Evolutionary conservation across 2,329 filamentous ascomycete genomes (phyloP).

Genomic region (Diaporthe longicolla): DNA sequence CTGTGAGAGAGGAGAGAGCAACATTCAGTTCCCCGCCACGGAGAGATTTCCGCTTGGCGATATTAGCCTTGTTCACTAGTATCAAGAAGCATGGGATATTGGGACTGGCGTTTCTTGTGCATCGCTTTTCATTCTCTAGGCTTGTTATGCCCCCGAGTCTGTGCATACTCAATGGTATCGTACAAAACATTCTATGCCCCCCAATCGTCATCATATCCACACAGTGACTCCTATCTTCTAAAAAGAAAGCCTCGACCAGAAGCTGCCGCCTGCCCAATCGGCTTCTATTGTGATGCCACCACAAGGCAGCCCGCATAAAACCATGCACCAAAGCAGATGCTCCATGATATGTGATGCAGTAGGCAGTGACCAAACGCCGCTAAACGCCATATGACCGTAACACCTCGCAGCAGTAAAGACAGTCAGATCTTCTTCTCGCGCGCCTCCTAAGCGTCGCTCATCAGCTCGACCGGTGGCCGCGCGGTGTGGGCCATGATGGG

Average conservation of each 20-base stretch:
- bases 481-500: conserved; percentile 72
- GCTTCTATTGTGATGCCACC: conserved; percentile 25
- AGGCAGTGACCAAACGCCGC: conserved; percentile 21
- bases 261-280: conserved; percentile 10
- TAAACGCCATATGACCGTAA: conserved; percentile 31
- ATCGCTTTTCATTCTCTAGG: conserved; percentile 13
- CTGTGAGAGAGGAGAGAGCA: too few relatives aligned
- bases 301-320: conserved; percentile 23
- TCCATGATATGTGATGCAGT: conserved; percentile 40
- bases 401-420: conserved; percentile 18
- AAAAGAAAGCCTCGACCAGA: conserved; percentile 11
- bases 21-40: not conserved
- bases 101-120: not conserved
- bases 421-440: conserved; percentile 3
- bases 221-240: not conserved
- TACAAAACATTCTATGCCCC: conserved; percentile 24
- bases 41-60: not conserved
- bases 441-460: conserved; percentile 60
- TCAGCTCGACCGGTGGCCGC: conserved; percentile 76
- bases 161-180: conserved; percentile 32
- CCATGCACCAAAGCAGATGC: conserved; percentile 36
- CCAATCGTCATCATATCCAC: conserved; percentile 29
- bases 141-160: not conserved
- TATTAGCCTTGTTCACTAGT: not conserved
- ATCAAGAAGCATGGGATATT: not conserved